phyloP scores from a whole-genome alignment of 2,329 filamentous ascomycete species.

The Penicillium sumatraense region DNA sequence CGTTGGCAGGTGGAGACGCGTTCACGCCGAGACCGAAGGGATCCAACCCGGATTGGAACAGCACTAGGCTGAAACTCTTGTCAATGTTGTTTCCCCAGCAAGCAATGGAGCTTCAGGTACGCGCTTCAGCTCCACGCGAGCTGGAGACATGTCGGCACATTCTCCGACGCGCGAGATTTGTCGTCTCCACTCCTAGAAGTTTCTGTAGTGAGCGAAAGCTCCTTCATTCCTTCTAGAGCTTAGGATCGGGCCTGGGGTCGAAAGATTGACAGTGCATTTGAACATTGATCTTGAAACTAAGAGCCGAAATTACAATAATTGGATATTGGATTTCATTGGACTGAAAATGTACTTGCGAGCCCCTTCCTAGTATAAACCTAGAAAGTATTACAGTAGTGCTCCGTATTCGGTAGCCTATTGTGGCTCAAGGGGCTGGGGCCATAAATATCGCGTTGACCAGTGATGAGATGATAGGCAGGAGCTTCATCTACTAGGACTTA shows the following conservation, averaged over 20 bases:
- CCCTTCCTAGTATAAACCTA: background rate
- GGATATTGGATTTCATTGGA: background rate
- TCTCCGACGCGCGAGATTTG: constrained; percentile 8
- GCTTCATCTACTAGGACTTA: constrained; percentile 1
- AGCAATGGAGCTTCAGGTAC: constrained; percentile 9
- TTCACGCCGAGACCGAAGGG: background rate
- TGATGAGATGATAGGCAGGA: constrained; percentile 1
- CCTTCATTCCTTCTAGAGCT: constrained; percentile 22
- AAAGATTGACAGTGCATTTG: background rate
- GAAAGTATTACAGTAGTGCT: no score
- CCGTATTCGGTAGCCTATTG: no score
- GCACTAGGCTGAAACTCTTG: constrained; percentile 2
- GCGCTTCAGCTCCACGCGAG: constrained; percentile 15
- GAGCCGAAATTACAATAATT: background rate
- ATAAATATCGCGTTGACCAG: constrained; percentile 2
- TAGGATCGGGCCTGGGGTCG: constrained; percentile 2
- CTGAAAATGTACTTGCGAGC: background rate
- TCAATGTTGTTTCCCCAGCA: constrained; percentile 11
- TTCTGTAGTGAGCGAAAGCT: constrained; percentile 14
- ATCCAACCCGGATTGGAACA: constrained; percentile 1
- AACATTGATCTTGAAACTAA: background rate
- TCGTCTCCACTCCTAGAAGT: constrained; percentile 16
- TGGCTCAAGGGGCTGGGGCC: constrained; percentile 4
- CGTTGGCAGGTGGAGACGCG: constrained; percentile 6
- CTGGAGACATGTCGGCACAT: constrained; percentile 16